phyloP scores from a whole-genome alignment of 106 monocot species.

The Posidonia australis region DNA sequence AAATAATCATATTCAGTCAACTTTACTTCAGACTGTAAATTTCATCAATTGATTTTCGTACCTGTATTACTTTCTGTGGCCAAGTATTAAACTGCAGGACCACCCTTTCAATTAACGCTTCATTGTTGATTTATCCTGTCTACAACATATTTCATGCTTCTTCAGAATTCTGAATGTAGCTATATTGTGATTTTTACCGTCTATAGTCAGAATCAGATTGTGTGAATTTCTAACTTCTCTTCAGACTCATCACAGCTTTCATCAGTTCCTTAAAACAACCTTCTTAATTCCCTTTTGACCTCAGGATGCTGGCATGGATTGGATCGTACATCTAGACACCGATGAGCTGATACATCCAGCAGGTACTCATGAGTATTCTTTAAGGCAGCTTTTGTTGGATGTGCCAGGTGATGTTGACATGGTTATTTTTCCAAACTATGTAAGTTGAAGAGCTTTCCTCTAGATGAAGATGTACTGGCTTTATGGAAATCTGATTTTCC shows the following conservation, averaged over 20 bases:
- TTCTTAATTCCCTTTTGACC: not conserved
- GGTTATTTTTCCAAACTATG: constrained; percentile 99
- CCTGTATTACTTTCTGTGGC: too few species aligned
- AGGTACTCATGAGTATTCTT: constrained; percentile 74
- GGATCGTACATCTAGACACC: constrained; percentile 98
- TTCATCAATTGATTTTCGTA: not conserved
- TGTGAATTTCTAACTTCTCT: too few species aligned
- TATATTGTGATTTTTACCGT: too few species aligned
- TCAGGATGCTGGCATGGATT: constrained; percentile 80
- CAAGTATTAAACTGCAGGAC: too few species aligned
- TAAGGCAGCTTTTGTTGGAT: constrained; percentile 51
- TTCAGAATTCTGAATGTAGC: too few species aligned
- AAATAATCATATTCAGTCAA: not conserved
- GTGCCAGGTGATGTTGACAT: constrained; percentile 79
- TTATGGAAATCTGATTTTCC: not conserved
- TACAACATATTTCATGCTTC: too few species aligned
- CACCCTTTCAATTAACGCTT: too few species aligned
- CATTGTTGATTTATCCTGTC: too few species aligned
- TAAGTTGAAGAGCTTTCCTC: constrained; percentile 24
- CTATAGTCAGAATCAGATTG: too few species aligned
- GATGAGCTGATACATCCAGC: constrained; percentile 93
- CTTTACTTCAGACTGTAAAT: not conserved
- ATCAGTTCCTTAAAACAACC: not conserved
- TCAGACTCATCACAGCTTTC: not conserved
- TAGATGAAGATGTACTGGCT: not conserved